Conservation (phyloP, 2,329 filamentous ascomycete species). For the Aspergillus pseudoglaucus region DNA sequence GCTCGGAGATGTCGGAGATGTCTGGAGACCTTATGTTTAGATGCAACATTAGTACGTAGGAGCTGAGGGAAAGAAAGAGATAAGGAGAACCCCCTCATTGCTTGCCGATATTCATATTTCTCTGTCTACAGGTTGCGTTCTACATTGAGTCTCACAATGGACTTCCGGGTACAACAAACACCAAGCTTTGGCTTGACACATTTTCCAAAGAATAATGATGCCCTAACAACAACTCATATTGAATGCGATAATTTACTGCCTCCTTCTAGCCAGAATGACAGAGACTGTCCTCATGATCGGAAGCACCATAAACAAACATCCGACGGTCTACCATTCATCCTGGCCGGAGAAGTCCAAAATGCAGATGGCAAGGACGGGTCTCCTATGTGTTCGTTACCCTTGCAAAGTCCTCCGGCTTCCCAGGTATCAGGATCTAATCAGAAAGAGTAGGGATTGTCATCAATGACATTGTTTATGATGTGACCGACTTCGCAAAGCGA, state of each 20-base stretch:
- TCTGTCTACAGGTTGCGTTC: too few relatives aligned
- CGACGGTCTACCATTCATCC: neutral
- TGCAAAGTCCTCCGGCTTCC: neutral
- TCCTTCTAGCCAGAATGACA: neutral
- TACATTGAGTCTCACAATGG: neutral
- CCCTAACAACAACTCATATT: neutral
- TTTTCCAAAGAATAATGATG: neutral
- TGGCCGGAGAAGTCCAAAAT: neutral
- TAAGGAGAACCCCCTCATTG: too few relatives aligned
- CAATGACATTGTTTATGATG: conserved; percentile 1
- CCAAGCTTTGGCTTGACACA: neutral
- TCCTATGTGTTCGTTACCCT: neutral
- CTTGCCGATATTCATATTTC: too few relatives aligned
- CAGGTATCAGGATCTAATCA: neutral
- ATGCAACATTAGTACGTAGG: neutral
- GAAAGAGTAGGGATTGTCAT: neutral
- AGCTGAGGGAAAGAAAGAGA: too few relatives aligned
- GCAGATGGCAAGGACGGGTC: neutral
- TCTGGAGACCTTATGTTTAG: too few relatives aligned
- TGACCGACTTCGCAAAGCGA: neutral
- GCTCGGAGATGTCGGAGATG: neutral
- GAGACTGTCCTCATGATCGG: neutral
- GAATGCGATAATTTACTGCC: neutral
- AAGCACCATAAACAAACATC: neutral
- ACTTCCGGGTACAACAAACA: neutral